Evolutionary conservation across 768 basidiomycete species (phyloP), one percentile per base, ranked within the genome.

Genomic region (Macrocybe gigantea): DNA sequence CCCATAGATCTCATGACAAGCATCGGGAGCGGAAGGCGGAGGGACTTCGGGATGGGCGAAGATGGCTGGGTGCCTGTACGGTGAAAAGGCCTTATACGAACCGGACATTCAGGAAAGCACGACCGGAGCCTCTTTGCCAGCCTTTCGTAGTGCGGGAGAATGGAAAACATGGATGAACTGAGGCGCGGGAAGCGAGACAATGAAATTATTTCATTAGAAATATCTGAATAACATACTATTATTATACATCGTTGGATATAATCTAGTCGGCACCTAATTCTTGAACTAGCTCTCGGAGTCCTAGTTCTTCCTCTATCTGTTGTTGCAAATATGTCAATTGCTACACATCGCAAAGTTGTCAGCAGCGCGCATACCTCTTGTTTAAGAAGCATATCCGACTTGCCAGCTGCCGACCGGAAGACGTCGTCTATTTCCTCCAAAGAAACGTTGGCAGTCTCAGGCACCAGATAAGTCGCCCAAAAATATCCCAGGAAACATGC

Each of bases 381-480:
- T 53, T 77, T 80, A 51, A 77, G 52, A 11, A 57, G 56, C 7
- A 61, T 56, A 54, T 88, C 85, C 45, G 82, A 80, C 35, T 56
- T 66, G 0, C 77, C 83, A 11, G 71, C 80, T n/a, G 73, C 67
- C 1, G 79, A 78, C 36, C 69, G 70, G 56, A 90, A 89, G 8
- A 88, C 64, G 6, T 64, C 70, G 57, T 91, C 88, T 41, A 89
- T 80, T 59, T 88, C 86, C 54, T 91, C 88, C 1, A 90, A 63
- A 6, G 86, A 80, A 3, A 88, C 67, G 50, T 83, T 82, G 29
- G 85, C 85, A 10, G 88, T 91, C 66, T 91, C 88, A 2, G 87
- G 88, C 0, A 91, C 81, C 49, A 66, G 47, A 49, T 79, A 71
- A 5, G 78, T 84, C 29, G 83, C 71, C 88, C 88, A 91, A 37